Conservation (phyloP, 768 basidiomycete genomes). For the Leccinum broughii region DNA sequence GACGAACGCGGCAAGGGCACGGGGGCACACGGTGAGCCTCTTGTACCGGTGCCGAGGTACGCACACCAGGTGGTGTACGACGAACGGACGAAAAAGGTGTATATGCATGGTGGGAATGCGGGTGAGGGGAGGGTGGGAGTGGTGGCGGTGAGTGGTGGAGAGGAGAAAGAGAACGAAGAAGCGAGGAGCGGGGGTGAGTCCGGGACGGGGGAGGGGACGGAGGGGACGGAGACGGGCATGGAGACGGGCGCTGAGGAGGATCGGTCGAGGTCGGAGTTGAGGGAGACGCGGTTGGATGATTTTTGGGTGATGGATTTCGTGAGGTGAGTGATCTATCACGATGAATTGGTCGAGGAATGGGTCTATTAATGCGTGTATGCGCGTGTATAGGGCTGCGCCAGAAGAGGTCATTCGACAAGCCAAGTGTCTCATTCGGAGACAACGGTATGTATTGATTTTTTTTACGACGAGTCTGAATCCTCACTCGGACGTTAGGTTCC, state of each 20-base stretch:
- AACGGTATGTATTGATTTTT: slow-evolving; percentile 53
- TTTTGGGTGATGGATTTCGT: slow-evolving; percentile 74
- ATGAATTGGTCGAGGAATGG: background rate
- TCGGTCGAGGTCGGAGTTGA: slow-evolving; percentile 6
- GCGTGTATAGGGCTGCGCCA: slow-evolving; percentile 48
- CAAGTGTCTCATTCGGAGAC: slow-evolving; percentile 63
- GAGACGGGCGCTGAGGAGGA: slow-evolving; percentile 12
- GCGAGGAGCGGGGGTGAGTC: background rate
- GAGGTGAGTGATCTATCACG: slow-evolving; percentile 44
- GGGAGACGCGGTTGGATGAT: slow-evolving; percentile 63
- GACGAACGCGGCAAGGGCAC: background rate
- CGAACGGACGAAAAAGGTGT: slow-evolving; percentile 51
- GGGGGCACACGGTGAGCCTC: slow-evolving; percentile 20
- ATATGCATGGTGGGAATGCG: slow-evolving; percentile 78
- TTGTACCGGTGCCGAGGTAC: slow-evolving; percentile 60
- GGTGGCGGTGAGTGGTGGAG: slow-evolving; percentile 18
- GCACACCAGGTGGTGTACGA: slow-evolving; percentile 78
- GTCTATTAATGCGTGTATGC: background rate
- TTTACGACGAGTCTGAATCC: background rate
- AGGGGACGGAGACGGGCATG: slow-evolving; percentile 11
- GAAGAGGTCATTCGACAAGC: slow-evolving; percentile 66
- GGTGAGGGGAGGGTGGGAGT: slow-evolving; percentile 37
- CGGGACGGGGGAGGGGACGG: slow-evolving; percentile 20
- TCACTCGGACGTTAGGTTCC: slow-evolving; percentile 52
- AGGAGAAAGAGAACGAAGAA: slow-evolving; percentile 28